Evolutionary conservation across 768 basidiomycete genomes (phyloP), one percentile per base, ranked within the genome.

Genomic region (Amylocystis lapponica): DNA sequence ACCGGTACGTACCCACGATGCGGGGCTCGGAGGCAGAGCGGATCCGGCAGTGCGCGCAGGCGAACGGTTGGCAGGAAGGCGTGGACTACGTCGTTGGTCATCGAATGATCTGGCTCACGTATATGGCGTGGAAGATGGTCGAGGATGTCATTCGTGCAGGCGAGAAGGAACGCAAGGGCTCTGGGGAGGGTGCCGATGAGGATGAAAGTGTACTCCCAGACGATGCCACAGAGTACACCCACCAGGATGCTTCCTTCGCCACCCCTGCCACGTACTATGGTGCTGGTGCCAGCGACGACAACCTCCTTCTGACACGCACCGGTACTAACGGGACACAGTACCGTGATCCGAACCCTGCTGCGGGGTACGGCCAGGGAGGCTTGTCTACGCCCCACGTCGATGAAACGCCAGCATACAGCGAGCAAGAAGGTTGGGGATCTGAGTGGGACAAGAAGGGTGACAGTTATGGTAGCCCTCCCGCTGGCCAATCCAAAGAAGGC

Each of bases 51-150:
- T 91, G 85, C 54, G 83, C 80, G 0, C 62, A 78, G 23, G 75
- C 79, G 9, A 80, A 86, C 46, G 83, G 86, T 13, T 92, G 89
- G 89, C 67, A 58, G 25, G 86, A 86, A 41, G 88, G 86, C 2
- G 47, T 52, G 3, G 91, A 96, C 58, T 93, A 76, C 56, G 66
- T 68, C 1, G 46, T 83, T 2, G 89, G 87, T 0, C 74, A 78
- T 41, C 66, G 76, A 21, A 72, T 65, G 47, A 73, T 94, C 36
- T 90, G 86, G 85, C 55, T 95, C 13, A 68, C 74, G 5, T 93
- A 89, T 54, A 41, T 50, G 2, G 79, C 88, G 3, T 94, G 92
- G 92, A 91, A 90, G 66, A 73, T 72, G 45, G 78, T 89, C 12
- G 91, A 94, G 59, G 88, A 93, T 56, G 70, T 69, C 7, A 55